Conservation (phyloP, 352 stramenopile genomes). For the Globisporangium carolinianum region DNA sequence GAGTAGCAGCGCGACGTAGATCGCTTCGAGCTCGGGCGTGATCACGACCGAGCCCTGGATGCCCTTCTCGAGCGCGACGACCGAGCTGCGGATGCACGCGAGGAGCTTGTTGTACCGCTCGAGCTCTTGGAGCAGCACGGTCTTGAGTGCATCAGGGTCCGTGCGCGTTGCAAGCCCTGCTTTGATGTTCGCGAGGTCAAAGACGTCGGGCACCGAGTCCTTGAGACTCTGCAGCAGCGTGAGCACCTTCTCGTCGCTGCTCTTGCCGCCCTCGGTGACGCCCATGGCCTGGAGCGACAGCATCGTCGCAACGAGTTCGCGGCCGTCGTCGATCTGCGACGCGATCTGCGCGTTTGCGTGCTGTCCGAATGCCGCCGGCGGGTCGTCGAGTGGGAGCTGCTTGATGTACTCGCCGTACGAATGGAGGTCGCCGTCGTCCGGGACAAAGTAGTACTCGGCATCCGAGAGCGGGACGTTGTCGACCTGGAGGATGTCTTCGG, state of each 20-base stretch:
- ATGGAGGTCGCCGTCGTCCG: conserved; percentile 85
- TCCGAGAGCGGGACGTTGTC: conserved; percentile 86
- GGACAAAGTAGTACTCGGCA: conserved; percentile 91
- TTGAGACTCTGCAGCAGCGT: conserved; percentile 73
- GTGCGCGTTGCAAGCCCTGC: conserved; percentile 48
- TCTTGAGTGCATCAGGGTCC: conserved; percentile 92
- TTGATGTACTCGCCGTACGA: conserved; percentile 90
- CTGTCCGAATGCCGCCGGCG: conserved; percentile 91
- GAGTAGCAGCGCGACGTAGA: conserved; percentile 89
- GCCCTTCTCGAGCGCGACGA: conserved; percentile 85
- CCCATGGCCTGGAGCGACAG: conserved; percentile 85
- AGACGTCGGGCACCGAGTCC: conserved; percentile 86
- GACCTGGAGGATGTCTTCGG: conserved; percentile 77
- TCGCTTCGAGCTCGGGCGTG: conserved; percentile 90
- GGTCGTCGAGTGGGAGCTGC: conserved; percentile 86
- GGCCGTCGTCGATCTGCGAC: conserved; percentile 91
- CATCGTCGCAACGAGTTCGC: conserved; percentile 86
- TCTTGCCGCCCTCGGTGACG: conserved; percentile 73
- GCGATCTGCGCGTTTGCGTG: conserved; percentile 95
- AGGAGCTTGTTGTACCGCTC: conserved; percentile 93
- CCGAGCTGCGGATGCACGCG: conserved; percentile 60
- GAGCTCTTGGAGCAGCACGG: conserved; percentile 92
- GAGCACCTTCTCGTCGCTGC: conserved; percentile 88
- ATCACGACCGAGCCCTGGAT: conserved; percentile 94
- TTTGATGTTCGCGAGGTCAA: conserved; percentile 83